These are phyloP conservation scores for Phaffia tasmanica DNA, from an alignment of 768 basidiomycete genomes.

Conservation along the genomic window DNA sequence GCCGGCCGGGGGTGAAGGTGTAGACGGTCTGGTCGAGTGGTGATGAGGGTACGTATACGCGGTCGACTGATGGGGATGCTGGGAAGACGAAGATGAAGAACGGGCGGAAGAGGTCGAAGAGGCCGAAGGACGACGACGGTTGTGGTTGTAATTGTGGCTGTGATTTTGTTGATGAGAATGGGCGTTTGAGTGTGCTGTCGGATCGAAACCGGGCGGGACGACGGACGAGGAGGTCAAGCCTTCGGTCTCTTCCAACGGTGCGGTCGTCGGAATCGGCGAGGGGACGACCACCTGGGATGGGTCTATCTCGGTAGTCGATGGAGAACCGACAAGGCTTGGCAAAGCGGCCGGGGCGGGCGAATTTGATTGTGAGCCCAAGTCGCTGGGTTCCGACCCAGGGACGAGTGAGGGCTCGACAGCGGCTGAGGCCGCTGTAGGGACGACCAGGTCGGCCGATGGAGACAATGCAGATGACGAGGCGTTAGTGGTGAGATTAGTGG, in stretches of 20 bases:
- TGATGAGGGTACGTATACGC: constrained; percentile 7
- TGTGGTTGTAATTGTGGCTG: too few species aligned
- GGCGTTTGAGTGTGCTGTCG: not conserved
- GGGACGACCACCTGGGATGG: constrained; percentile 9
- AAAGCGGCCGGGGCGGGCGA: not conserved
- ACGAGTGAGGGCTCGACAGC: not conserved
- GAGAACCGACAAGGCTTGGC: not conserved
- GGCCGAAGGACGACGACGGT: too few species aligned
- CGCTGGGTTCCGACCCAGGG: not conserved
- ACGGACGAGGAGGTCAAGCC: constrained; percentile 25
- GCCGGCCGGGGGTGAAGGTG: not conserved
- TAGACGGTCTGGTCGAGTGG: not conserved
- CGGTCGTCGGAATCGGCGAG: constrained; percentile 8
- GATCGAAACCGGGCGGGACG: constrained; percentile 22
- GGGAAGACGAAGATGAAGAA: too few species aligned
- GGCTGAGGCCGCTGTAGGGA: not conserved
- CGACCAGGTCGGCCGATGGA: constrained; percentile 1
- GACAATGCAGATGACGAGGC: not conserved
- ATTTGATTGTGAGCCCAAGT: not conserved
- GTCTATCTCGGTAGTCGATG: constrained; percentile 1
- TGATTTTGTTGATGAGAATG: constrained; percentile 8
- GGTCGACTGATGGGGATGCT: too few species aligned
- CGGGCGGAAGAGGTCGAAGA: too few species aligned
- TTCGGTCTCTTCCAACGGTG: constrained; percentile 22
- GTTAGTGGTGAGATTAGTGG: not conserved